These are phyloP conservation scores for Botrytis deweyae DNA, from an alignment of 2,329 filamentous ascomycete genomes.

Conservation along the genomic window DNA sequence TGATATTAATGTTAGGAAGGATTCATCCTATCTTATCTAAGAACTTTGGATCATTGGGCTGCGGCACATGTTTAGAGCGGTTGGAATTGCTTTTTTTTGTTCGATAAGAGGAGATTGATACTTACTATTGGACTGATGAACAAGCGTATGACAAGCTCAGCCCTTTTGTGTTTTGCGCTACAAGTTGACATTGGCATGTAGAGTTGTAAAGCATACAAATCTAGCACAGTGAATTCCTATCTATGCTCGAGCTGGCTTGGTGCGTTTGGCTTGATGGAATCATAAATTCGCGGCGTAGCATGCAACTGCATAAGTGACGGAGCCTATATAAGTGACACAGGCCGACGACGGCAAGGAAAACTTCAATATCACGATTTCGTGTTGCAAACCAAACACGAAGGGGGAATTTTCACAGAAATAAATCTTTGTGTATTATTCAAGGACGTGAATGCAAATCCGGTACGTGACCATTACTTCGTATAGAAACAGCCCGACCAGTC, in stretches of 20 bases:
- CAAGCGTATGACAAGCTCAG: neutral
- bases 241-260: neutral
- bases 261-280: neutral
- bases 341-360: neutral
- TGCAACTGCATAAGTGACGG: too few species aligned
- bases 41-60: neutral
- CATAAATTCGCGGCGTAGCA: neutral
- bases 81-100: neutral
- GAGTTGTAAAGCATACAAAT: neutral
- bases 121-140: neutral
- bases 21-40: neutral
- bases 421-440: constrained; percentile 8
- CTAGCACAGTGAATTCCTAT: neutral
- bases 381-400: neutral
- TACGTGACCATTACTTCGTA: neutral
- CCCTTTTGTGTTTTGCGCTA: neutral
- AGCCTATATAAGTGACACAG: neutral
- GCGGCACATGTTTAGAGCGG: neutral
- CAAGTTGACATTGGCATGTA: neutral
- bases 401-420: neutral
- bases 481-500: neutral
- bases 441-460: neutral
- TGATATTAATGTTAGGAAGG: neutral
- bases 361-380: too few species aligned
- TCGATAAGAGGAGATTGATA: too few species aligned